phyloP scores from a whole-genome alignment of 441 rosid genomes.

The Jatropha multifida region DNA sequence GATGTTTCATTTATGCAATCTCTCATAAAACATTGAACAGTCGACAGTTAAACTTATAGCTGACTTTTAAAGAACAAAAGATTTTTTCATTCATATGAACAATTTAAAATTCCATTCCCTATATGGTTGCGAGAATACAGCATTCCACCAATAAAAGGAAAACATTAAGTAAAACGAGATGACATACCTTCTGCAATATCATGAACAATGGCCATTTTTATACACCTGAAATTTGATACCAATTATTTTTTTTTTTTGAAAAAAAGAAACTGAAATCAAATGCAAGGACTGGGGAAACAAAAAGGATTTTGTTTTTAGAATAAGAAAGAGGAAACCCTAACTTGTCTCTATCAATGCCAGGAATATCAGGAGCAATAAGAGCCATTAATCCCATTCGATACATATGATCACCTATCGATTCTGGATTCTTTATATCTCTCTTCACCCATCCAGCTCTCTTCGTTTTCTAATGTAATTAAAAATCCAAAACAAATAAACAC shows the following conservation, averaged over 20 bases:
- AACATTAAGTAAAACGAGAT: background rate
- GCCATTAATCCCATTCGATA: slow-evolving; percentile 93
- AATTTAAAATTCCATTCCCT: background rate
- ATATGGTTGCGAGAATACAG: background rate
- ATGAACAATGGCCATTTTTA: slow-evolving; percentile 93
- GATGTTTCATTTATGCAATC: background rate
- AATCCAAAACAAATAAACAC: background rate
- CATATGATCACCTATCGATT: slow-evolving; percentile 92
- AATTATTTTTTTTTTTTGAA: background rate
- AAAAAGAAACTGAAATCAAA: background rate
- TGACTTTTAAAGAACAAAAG: background rate
- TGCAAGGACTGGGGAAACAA: too few relatives aligned
- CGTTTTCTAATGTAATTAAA: slow-evolving; percentile 5
- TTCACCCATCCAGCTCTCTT: slow-evolving; percentile 46
- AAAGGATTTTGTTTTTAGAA: background rate
- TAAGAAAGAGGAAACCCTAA: slow-evolving; percentile 28
- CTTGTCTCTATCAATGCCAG: slow-evolving; percentile 86
- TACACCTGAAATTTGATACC: slow-evolving; percentile 54
- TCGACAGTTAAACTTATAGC: background rate
- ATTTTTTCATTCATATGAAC: background rate
- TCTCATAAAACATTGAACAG: background rate
- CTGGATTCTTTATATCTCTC: slow-evolving; percentile 70
- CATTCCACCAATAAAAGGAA: background rate
- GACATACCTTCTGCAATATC: slow-evolving; percentile 87
- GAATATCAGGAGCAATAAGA: slow-evolving; percentile 69